Evolutionary conservation across 352 stramenopile genomes (phyloP), one percentile per base, ranked within the genome.

Genomic region (Stephanocyclus meneghinianus): DNA sequence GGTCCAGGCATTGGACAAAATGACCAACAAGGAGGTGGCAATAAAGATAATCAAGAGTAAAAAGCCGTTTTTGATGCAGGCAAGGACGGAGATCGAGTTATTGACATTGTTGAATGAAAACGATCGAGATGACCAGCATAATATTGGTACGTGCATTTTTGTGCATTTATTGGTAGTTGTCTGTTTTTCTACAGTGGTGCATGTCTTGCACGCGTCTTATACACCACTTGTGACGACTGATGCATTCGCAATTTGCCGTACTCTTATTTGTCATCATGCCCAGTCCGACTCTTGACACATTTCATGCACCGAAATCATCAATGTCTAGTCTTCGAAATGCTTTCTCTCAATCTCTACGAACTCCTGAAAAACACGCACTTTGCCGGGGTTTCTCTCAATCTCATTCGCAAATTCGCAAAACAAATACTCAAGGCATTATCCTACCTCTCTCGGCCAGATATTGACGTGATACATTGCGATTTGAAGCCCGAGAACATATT

Each of bases 401-500:
- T 98, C 13, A 91, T 99, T 42, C 92, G 96, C 66, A 98, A 98
- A 69, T 96, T 99, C 72, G 94, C 95, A 13, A 94, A 95, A 35
- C 97, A 99, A 90, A 97, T 99, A 45, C 83, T 99, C 32, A 91
- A 89, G 71, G 95, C 92, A 5, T 86, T 98, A 32, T 88, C 94
- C 37, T 98, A 96, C 65, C 86, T 98, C 61, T 89, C 94, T 13
- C 88, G 95, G 35, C 91, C 92, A 0, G 93, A 96, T 61, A 94
- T 99, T 18, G 96, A 98, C 78, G 94, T 99, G 40, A 98, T 99
- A 65, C 97, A 99, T 86, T 99, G 97, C 86, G 97, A 99, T 90
- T 90, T 99, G 26, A 99, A 99, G 84, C 97, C 97, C 4, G 97
- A 99, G 86, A 99, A 99, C 84, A 98, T 99, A 71, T 76, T 99